A percentile compares a stretch with the other conserved stretches of the same genome.
These are phyloP conservation scores for Talaromyces trachyspermus DNA, from an alignment of 495 filamentous ascomycete genomes.

Conservation along the genomic window DNA sequence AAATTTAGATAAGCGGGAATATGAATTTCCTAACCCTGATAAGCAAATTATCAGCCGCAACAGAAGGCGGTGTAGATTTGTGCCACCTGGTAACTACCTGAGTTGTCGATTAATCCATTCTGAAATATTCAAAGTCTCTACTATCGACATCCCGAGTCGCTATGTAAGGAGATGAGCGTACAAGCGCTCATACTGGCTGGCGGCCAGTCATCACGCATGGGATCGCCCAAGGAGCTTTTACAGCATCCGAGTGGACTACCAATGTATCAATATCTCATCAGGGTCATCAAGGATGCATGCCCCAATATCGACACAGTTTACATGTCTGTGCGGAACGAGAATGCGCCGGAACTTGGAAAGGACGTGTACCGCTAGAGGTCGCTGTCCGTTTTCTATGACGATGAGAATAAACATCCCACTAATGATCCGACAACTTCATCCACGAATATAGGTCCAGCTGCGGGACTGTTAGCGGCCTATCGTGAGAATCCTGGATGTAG, in stretches of 20 bases:
- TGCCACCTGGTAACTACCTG: too few relatives aligned
- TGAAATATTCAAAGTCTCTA: too few relatives aligned
- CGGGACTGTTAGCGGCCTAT: conserved; percentile 20
- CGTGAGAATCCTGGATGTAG: conserved; percentile 9
- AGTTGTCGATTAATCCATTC: too few relatives aligned
- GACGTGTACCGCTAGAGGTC: background rate
- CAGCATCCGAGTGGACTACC: conserved; percentile 9
- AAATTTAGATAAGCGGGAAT: background rate
- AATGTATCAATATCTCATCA: conserved; percentile 13
- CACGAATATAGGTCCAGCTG: conserved; percentile 16
- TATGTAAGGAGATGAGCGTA: conserved; percentile 7
- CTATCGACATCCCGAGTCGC: too few relatives aligned
- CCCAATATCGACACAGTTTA: conserved; percentile 16
- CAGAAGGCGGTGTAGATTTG: too few relatives aligned
- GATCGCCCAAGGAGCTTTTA: conserved; percentile 16
- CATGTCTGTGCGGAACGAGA: conserved; percentile 12
- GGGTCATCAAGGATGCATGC: conserved; percentile 11
- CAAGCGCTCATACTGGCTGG: conserved; percentile 13
- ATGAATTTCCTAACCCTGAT: background rate
- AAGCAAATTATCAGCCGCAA: background rate
- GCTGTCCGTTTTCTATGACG: too few relatives aligned
- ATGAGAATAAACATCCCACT: too few relatives aligned
- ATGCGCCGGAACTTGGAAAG: background rate
- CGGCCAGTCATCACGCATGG: conserved; percentile 17
- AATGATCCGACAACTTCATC: too few relatives aligned